Conservation (phyloP, 805 yeast genomes). For the Lipomyces sp. region DNA sequence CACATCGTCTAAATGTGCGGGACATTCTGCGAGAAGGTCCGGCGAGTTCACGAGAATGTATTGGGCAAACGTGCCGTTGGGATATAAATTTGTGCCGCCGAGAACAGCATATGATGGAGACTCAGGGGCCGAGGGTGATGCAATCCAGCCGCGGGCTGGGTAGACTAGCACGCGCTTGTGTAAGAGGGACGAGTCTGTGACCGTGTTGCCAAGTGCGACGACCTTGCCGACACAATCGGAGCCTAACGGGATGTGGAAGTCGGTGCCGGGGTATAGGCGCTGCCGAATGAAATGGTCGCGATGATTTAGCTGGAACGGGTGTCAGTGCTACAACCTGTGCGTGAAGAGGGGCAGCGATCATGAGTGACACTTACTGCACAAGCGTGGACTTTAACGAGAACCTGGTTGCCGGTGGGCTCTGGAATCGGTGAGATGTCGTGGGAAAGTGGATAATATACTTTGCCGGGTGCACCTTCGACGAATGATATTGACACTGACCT, state of each 20-base stretch:
- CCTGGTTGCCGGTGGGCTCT: constrained; percentile 17
- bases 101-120: constrained; percentile 26
- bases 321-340: neutral
- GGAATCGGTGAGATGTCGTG: neutral
- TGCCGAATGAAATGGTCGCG: constrained; percentile 37
- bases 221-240: constrained; percentile 37
- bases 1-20: constrained; percentile 27
- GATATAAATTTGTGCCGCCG: constrained; percentile 35
- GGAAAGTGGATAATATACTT: constrained; percentile 17
- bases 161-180: constrained; percentile 29
- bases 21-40: constrained; percentile 21
- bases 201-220: constrained; percentile 22
- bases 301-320: constrained; percentile 29
- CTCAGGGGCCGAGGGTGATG: constrained; percentile 28
- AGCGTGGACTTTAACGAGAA: constrained; percentile 29
- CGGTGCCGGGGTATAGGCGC: constrained; percentile 35
- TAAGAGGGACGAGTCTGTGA: neutral
- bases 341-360: neutral
- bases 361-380: constrained; percentile 16
- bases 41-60: constrained; percentile 24
- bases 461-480: constrained; percentile 22
- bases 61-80: constrained; percentile 33
- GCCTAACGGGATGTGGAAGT: constrained; percentile 31
- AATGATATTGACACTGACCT: constrained; percentile 15
- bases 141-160: constrained; percentile 34